Evolutionary conservation across 2,329 filamentous ascomycete genomes (phyloP).

Genomic region (Cordyceps tenuipes): DNA sequence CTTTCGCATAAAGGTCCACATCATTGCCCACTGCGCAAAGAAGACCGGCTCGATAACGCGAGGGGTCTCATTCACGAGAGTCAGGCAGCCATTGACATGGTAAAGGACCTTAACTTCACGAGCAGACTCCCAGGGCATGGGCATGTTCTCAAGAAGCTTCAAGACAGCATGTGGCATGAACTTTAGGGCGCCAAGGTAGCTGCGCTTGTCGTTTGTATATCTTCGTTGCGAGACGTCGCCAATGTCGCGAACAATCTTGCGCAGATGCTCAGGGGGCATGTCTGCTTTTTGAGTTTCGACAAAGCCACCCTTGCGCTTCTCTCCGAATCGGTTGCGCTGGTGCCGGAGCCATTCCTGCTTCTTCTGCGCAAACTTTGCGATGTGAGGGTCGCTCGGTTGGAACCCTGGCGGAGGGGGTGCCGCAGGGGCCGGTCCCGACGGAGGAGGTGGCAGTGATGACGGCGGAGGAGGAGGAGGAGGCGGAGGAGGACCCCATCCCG

Average conservation of each 20-base stretch:
- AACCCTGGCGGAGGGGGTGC: conserved; percentile 82
- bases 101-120: conserved; percentile 97
- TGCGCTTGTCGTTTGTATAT: conserved; percentile 96
- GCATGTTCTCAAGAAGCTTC: conserved; percentile 98
- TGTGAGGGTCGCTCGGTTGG: conserved; percentile 70
- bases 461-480: conserved; percentile 44
- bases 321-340: conserved; percentile 87
- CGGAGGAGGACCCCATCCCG: conserved; percentile 54
- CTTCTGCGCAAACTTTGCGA: conserved; percentile 95
- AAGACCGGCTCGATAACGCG: conserved; percentile 97
- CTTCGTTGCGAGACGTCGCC: conserved; percentile 99
- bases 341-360: conserved; percentile 96
- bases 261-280: conserved; percentile 95
- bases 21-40: conserved; percentile 97
- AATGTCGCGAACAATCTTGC: conserved; percentile 97
- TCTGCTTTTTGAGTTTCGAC: conserved; percentile 98
- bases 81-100: conserved; percentile 95
- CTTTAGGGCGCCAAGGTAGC: conserved; percentile 92
- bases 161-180: conserved; percentile 99
- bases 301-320: conserved; percentile 94
- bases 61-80: conserved; percentile 91
- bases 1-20: conserved; percentile 98
- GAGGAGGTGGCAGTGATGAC: conserved; percentile 48
- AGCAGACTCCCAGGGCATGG: conserved; percentile 97
- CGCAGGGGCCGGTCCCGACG: conserved; percentile 43